These are phyloP conservation scores for Coelastrella sp. DNA, from an alignment of 139 green algal genomes.

Conservation along the genomic window DNA sequence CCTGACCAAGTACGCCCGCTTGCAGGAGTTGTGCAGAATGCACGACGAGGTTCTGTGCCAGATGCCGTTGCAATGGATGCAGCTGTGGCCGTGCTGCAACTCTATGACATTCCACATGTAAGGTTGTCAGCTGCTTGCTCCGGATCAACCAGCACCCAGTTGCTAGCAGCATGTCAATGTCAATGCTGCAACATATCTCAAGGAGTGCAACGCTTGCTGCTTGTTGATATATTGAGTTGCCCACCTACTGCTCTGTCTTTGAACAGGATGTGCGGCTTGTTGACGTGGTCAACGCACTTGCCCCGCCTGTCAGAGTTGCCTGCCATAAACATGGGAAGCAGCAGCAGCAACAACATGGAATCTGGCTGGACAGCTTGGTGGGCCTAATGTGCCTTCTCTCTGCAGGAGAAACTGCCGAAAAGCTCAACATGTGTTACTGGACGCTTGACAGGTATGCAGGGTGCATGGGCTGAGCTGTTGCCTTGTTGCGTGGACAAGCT, in stretches of 20 bases:
- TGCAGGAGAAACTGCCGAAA: background rate
- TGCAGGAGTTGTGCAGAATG: background rate
- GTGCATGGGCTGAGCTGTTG: too few relatives aligned
- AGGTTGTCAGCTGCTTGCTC: background rate
- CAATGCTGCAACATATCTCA: background rate
- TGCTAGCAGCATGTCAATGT: background rate
- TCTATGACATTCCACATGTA: background rate
- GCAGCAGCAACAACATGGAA: constrained; percentile 3
- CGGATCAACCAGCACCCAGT: background rate
- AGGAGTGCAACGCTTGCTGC: background rate
- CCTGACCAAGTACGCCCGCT: background rate
- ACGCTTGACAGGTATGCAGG: constrained; percentile 16
- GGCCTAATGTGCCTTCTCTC: background rate
- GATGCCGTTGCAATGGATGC: background rate
- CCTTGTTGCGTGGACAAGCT: background rate
- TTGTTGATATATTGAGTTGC: background rate
- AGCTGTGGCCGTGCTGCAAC: background rate
- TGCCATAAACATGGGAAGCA: too few relatives aligned
- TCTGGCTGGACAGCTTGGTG: constrained; percentile 24
- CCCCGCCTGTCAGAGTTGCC: background rate
- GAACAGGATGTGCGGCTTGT: background rate
- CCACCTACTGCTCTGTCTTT: background rate
- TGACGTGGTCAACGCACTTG: background rate
- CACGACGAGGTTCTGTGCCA: background rate
- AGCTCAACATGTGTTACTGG: constrained; percentile 28